Evolutionary conservation across 352 stramenopile species (phyloP), one percentile per base, ranked within the genome.

Genomic region (Albugo candida): DNA sequence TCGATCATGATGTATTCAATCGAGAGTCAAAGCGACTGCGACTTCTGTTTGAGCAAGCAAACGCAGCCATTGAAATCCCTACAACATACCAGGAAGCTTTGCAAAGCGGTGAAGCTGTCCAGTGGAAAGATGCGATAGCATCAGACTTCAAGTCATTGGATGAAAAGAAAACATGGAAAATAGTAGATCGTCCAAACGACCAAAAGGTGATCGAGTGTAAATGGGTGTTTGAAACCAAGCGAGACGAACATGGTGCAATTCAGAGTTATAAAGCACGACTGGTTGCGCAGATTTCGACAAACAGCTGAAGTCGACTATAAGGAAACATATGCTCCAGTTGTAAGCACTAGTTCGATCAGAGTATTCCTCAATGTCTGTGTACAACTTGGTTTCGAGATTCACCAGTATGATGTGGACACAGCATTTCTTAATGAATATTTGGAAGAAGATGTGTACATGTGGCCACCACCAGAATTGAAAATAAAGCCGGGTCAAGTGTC

Each of bases 81-180:
- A 11, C 41, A 17, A 47, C 18, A 18, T 48, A 44, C 37, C 6
- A n/a, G 11, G 50, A 55, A 14, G 50, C 50, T 5, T 54, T 53
- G 40, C 8, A 37, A 17, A 27, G 16, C 13, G 36, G 36, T n/a
- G 50, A 55, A 6, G 13, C 18, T 14, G 16, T 11, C 5, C 19
- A 55, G 5, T 43, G 38, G 38, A 24, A 43, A 43, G 2, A 8
- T 43, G 38, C 38, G 8, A 43, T 43, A 10, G 19, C 17, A 10
- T 21, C 17, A 21, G 38, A 43, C 3, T 21, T 43, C 8, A 2
- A 43, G 8, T 43, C 38, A 10, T 8, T 43, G 38, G 17, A 21
- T 10, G 38, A 21, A 19, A 43, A 43, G 3, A 3, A 43, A 24
- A 43, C 38, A 19, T 10, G 8, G 8, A 24, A 43, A 24, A 24